Percentiles rank a stretch among this genome's conserved stretches.
Conservation (phyloP, 768 basidiomycete genomes). For the Tricholoma terreum region DNA sequence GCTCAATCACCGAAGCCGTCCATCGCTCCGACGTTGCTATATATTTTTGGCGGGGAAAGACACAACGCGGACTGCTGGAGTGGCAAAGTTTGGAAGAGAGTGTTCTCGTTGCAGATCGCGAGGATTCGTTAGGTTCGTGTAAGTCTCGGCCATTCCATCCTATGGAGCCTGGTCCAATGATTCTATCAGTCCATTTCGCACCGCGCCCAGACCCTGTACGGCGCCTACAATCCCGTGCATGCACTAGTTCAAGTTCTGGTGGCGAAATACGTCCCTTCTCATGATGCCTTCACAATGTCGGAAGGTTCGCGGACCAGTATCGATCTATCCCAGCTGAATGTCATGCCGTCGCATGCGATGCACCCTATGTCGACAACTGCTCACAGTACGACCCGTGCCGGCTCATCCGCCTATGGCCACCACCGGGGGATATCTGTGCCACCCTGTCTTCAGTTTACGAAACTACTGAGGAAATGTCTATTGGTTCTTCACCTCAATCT, state of each 20-base stretch:
- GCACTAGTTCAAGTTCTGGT: constrained; percentile 58
- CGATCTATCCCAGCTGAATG: constrained; percentile 61
- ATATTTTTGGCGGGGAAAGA: constrained; percentile 61
- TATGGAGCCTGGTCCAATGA: constrained; percentile 10
- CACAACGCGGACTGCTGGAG: constrained; percentile 58
- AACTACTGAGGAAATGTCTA: constrained; percentile 65
- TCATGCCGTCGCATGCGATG: constrained; percentile 51
- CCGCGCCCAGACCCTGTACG: constrained; percentile 49
- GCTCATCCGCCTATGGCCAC: constrained; percentile 66
- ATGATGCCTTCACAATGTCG: constrained; percentile 59
- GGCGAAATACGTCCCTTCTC: constrained; percentile 70
- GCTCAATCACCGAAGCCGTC: constrained; percentile 58
- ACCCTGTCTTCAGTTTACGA: constrained; percentile 73
- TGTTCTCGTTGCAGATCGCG: constrained; percentile 60
- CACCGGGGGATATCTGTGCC: constrained; percentile 66
- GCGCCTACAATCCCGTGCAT: constrained; percentile 66
- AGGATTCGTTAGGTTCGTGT: constrained; percentile 56
- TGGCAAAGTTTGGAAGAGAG: constrained; percentile 68
- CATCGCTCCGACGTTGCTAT: constrained; percentile 61
- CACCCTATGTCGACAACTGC: constrained; percentile 45
- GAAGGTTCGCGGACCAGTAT: constrained; percentile 78
- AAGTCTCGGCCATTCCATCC: constrained; percentile 24
- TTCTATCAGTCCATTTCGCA: constrained; percentile 36
- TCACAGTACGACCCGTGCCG: constrained; percentile 42
- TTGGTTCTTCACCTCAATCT: constrained; percentile 23